These are phyloP conservation scores for Themeda triandra DNA, from an alignment of 176 grass and related monocot genomes.

Conservation along the genomic window DNA sequence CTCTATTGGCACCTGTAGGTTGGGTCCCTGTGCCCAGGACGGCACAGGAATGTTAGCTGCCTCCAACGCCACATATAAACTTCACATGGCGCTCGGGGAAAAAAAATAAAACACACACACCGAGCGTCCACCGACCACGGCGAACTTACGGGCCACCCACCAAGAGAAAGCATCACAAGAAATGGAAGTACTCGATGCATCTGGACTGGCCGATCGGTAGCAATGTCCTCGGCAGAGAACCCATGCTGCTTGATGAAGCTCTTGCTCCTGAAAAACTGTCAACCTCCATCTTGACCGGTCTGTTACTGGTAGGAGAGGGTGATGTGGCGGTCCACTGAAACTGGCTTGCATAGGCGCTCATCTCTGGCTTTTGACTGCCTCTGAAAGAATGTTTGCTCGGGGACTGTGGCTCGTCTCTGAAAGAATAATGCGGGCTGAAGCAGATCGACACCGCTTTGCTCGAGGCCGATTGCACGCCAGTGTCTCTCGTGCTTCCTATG, in stretches of 20 bases:
- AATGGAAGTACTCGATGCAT: slow-evolving; percentile 62
- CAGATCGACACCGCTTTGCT: slow-evolving; percentile 35
- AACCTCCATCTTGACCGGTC: slow-evolving; percentile 17
- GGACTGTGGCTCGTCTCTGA: background rate
- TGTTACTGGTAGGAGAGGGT: background rate
- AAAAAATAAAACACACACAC: background rate
- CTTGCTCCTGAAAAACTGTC: slow-evolving; percentile 1
- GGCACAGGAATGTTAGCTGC: background rate
- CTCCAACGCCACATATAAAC: background rate
- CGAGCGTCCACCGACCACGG: too few species aligned
- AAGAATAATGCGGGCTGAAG: slow-evolving; percentile 12
- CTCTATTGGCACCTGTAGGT: too few species aligned
- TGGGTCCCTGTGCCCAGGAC: too few species aligned
- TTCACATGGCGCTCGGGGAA: background rate
- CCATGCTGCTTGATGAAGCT: background rate
- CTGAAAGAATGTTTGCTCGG: background rate
- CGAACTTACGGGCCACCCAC: too few species aligned
- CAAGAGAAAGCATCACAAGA: too few species aligned
- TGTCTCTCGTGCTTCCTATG: background rate
- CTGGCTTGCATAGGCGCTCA: background rate
- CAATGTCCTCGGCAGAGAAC: slow-evolving; percentile 41
- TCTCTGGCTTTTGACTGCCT: slow-evolving; percentile 16
- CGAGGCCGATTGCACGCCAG: background rate
- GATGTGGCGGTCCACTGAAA: slow-evolving; percentile 26
- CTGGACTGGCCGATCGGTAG: slow-evolving; percentile 46